phyloP scores from a whole-genome alignment of 78 protist genomes.

The Dictyostelium brefeldianum region DNA sequence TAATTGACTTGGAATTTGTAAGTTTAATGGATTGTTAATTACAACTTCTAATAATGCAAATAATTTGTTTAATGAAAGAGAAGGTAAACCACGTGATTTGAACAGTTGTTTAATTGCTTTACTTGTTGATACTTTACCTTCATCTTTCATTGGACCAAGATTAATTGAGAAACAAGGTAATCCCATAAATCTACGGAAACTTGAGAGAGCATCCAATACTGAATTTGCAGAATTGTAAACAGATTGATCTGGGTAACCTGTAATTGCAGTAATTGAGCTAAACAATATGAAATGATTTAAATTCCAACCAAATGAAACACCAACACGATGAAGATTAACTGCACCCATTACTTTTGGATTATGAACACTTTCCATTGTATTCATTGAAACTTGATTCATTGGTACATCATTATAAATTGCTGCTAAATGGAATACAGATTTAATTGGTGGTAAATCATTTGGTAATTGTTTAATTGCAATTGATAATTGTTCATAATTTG shows the following conservation, averaged over 20 bases:
- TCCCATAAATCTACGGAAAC: constrained; percentile 26
- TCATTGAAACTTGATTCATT: constrained; percentile 16
- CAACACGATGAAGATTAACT: constrained; percentile 56
- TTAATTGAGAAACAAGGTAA: constrained; percentile 50
- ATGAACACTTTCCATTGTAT: constrained; percentile 4
- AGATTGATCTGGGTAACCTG: constrained; percentile 82
- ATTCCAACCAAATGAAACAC: constrained; percentile 11
- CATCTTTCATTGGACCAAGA: constrained; percentile 80
- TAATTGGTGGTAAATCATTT: constrained; percentile 43
- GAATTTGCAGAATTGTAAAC: constrained; percentile 85
- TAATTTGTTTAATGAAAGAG: constrained; percentile 21
- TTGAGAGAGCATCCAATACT: constrained; percentile 79
- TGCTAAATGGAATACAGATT: constrained; percentile 74
- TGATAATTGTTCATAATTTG: background rate
- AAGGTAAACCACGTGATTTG: constrained; percentile 33
- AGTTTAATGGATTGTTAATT: background rate
- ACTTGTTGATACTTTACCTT: constrained; percentile 35
- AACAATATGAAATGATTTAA: constrained; percentile 66
- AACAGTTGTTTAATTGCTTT: constrained; percentile 48
- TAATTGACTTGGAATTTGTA: constrained; percentile 5
- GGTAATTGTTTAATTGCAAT: background rate
- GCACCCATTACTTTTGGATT: constrained; percentile 84
- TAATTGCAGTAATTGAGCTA: constrained; percentile 65
- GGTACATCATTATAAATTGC: constrained; percentile 61
- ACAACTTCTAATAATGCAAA: constrained; percentile 52